phyloP scores from a whole-genome alignment of 2,329 filamentous ascomycete species.

The Thielaviopsis musarum region DNA sequence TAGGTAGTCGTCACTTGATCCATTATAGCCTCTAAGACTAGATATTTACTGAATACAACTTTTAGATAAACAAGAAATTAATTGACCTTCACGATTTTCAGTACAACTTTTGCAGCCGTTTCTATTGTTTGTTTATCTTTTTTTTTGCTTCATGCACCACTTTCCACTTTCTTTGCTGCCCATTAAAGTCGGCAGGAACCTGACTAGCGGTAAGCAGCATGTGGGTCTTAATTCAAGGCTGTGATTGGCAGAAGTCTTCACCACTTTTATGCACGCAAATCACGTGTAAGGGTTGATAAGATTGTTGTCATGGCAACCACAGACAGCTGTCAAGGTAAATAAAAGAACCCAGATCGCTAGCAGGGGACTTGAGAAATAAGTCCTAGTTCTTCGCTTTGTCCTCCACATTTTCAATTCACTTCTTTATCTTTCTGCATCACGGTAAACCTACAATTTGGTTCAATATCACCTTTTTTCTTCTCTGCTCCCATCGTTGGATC shows the following conservation, averaged over 20 bases:
- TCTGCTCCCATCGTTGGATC: too few species aligned
- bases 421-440: not conserved
- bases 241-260: not conserved
- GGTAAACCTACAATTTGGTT: not conserved
- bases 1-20: too few species aligned
- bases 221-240: not conserved
- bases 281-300: not conserved
- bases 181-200: not conserved
- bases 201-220: not conserved
- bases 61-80: too few species aligned
- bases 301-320: slow-evolving; percentile 13
- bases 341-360: slow-evolving; percentile 19
- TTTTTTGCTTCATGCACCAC: not conserved
- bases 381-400: slow-evolving; percentile 15
- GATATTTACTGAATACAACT: too few species aligned
- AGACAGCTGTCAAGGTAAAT: slow-evolving; percentile 28
- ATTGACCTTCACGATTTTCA: too few species aligned
- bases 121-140: not conserved
- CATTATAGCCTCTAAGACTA: too few species aligned
- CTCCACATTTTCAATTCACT: not conserved
- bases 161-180: not conserved
- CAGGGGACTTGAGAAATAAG: slow-evolving; percentile 12
- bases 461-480: slow-evolving; percentile 10
- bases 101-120: too few species aligned
- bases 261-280: not conserved